phyloP scores from a whole-genome alignment of 192 early-diverging fungal species.

The Mortierella alpina region DNA sequence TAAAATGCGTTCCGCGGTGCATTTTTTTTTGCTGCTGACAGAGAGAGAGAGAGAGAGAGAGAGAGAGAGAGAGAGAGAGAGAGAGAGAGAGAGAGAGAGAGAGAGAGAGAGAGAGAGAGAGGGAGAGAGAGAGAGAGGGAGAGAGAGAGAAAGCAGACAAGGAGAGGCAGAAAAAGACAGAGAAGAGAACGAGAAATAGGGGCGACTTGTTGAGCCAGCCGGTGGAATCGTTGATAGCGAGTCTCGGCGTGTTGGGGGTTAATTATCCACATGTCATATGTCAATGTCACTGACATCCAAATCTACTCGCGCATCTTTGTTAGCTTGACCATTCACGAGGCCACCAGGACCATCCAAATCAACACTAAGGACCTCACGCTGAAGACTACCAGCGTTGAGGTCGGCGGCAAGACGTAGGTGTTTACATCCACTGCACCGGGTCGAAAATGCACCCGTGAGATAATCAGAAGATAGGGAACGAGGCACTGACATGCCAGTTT shows the following conservation, averaged over 20 bases:
- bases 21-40: too few relatives aligned
- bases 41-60: background rate
- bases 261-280: too few relatives aligned
- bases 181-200: too few relatives aligned
- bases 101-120: too few relatives aligned
- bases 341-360: slow-evolving; percentile 67
- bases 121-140: too few relatives aligned
- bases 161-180: too few relatives aligned
- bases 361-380: slow-evolving; percentile 71
- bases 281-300: background rate
- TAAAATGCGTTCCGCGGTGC: background rate
- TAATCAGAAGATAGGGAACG: background rate
- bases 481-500: background rate
- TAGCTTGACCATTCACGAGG: slow-evolving; percentile 50
- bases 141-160: background rate
- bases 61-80: too few relatives aligned
- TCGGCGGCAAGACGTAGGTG: slow-evolving; percentile 59
- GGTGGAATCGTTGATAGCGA: too few relatives aligned
- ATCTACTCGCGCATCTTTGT: background rate
- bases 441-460: background rate
- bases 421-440: background rate
- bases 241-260: too few relatives aligned
- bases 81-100: too few relatives aligned
- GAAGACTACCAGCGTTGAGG: slow-evolving; percentile 73
- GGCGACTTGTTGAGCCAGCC: too few relatives aligned